Evolutionary conservation across 2,329 filamentous ascomycete species (phyloP), one percentile per base, ranked within the genome.

Genomic region (Ophiostoma sp.): DNA sequence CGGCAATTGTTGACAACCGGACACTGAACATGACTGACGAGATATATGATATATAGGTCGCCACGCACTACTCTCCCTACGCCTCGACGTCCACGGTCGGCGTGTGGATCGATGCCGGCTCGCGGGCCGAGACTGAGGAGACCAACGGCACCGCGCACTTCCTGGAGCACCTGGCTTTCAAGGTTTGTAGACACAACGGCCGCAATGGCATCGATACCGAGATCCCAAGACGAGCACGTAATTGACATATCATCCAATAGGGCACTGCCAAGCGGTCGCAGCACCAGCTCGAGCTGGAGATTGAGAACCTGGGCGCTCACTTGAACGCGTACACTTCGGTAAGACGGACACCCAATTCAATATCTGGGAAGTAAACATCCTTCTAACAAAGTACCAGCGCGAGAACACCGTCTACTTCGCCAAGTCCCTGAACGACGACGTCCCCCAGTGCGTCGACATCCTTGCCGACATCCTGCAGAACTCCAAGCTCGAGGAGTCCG

Each of bases 361-460:
- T 1, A 12, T 25, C 3, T 55, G 1, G 22, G 22, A 25, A 22
- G 11, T 25, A 25, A 25, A 25, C n/a, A 52, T 22, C 50, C 22
- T 17, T 25, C 69, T 70, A 33, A 70, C 42, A 45, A 72, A 48
- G 19, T 73, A 76, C 80, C 80, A 93, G 95, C 94, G 96, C 84
- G 96, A 99, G 86, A 98, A 98, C 90, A 99, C 96, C 80, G 96
- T 99, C 82, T 99, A 99, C 90, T 99, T 98, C 85, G 96, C 96
- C 85, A 98, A 98, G 88, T 92, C 95, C 77, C 97, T 99, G 89
- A 99, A 99, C 88, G 91, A 92, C 85, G 95, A 99, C 83, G 94
- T 98, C 75, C 95, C 95, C 80, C 93, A 95, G 84, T 93, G 93
- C 82, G 96, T 99, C 84, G 94, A 99, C 84, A 98, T 99, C 81